A percentile compares a stretch with the other conserved stretches of the same genome.
These are phyloP conservation scores for Leptographium flavum DNA, from an alignment of 2,329 filamentous ascomycete genomes.

Conservation along the genomic window DNA sequence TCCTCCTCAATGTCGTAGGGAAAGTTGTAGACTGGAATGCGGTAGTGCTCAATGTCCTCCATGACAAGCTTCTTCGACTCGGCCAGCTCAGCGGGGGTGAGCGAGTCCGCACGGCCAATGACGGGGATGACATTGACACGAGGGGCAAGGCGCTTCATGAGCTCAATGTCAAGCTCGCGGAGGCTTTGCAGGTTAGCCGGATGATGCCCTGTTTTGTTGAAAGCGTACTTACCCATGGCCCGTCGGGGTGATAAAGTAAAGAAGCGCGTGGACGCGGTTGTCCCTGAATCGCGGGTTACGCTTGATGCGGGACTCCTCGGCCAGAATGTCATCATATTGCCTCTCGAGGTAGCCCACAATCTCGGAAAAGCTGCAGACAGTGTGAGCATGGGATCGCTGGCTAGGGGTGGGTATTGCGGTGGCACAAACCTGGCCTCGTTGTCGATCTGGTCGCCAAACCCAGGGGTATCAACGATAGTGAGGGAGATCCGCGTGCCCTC, in stretches of 20 bases:
- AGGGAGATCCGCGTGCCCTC: conserved; percentile 96
- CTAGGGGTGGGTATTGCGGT: not conserved
- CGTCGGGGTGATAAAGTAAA: conserved; percentile 98
- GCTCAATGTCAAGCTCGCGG: conserved; percentile 95
- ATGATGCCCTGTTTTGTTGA: not conserved
- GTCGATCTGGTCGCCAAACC: conserved; percentile 97
- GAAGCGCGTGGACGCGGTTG: conserved; percentile 93
- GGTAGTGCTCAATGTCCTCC: conserved; percentile 99
- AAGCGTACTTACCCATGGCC: conserved; percentile 61
- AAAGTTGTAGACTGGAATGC: conserved; percentile 99
- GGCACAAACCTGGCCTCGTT: conserved; percentile 77
- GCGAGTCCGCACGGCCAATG: conserved; percentile 94
- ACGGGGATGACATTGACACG: conserved; percentile 98
- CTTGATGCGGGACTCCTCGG: conserved; percentile 99
- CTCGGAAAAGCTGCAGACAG: conserved; percentile 64
- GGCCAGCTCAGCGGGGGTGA: conserved; percentile 89
- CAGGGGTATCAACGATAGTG: conserved; percentile 96
- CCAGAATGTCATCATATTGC: conserved; percentile 98
- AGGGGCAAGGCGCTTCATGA: conserved; percentile 97
- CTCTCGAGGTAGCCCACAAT: conserved; percentile 97
- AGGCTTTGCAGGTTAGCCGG: conserved; percentile 41
- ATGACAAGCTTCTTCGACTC: conserved; percentile 99
- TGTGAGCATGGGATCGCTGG: conserved; percentile 7
- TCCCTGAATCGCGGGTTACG: conserved; percentile 99
- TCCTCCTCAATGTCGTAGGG: conserved; percentile 99